A percentile compares a stretch with the other conserved stretches of the same genome.
Evolutionary conservation across 2,329 filamentous ascomycete genomes (phyloP).

Genomic region (Ceratocystis smalleyi): DNA sequence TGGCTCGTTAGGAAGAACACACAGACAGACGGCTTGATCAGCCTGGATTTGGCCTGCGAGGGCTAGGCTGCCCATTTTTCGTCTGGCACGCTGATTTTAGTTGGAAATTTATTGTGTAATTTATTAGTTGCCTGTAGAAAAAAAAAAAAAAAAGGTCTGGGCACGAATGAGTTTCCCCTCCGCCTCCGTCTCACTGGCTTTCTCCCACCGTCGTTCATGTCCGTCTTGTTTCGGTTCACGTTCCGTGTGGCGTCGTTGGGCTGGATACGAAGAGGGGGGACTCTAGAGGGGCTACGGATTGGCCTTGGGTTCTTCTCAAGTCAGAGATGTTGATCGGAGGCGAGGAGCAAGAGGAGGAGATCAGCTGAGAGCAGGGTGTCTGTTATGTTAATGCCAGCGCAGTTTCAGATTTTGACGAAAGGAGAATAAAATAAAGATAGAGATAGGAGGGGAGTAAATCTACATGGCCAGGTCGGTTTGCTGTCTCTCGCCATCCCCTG

Average conservation of each 20-base stretch:
- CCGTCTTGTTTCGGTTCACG: not conserved
- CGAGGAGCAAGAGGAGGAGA: too few species aligned
- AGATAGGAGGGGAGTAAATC: not conserved
- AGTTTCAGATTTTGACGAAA: not conserved
- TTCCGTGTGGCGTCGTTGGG: constrained; percentile 2
- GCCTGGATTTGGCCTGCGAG: too few species aligned
- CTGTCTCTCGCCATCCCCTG: not conserved
- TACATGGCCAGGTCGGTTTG: not conserved
- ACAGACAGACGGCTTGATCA: not conserved
- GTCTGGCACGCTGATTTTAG: not conserved
- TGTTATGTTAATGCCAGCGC: not conserved
- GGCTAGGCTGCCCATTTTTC: not conserved
- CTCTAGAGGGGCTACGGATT: not conserved
- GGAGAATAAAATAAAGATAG: not conserved
- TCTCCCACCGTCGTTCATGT: not conserved
- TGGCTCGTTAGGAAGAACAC: not conserved
- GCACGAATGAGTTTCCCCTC: not conserved
- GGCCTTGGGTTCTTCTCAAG: not conserved
- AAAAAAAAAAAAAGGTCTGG: not conserved
- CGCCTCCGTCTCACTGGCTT: not conserved
- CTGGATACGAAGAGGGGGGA: not conserved
- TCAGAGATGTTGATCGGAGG: not conserved
- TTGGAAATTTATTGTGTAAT: not conserved
- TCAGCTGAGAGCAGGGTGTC: not conserved
- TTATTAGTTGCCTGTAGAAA: not conserved